A percentile compares a stretch with the other conserved stretches of the same genome.
Conservation (phyloP, 306 rosid genomes). For the Lablab purpureus region DNA sequence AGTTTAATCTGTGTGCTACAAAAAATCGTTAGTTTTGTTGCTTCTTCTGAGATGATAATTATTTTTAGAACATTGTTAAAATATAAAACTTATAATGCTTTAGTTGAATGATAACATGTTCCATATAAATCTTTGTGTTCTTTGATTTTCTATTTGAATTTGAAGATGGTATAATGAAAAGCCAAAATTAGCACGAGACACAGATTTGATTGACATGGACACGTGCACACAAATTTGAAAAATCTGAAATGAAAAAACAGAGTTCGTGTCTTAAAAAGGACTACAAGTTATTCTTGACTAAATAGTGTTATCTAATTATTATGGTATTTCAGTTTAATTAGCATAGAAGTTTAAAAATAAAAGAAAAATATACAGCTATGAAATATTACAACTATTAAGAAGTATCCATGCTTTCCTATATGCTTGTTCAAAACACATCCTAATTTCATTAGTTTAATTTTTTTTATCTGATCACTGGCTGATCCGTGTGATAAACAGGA, state of each 20-base stretch:
- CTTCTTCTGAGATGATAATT: not conserved
- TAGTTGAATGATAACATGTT: conserved; percentile 23
- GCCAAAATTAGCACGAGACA: not conserved
- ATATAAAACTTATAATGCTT: conserved; percentile 1
- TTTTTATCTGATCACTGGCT: conserved; percentile 15
- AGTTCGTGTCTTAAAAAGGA: not conserved
- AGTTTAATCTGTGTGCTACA: not conserved
- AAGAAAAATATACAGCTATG: not conserved
- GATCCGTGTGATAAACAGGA: conserved; percentile 61
- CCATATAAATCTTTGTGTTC: not conserved
- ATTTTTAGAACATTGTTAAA: conserved; percentile 5
- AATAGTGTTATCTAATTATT: not conserved
- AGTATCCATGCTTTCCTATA: not conserved
- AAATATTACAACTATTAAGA: not conserved
- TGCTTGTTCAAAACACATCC: not conserved
- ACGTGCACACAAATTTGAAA: not conserved
- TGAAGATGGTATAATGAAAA: not conserved
- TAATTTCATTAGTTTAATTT: not conserved
- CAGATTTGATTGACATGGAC: not conserved
- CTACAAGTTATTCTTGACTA: not conserved
- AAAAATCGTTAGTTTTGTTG: not conserved
- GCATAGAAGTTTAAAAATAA: not conserved
- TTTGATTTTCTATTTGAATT: not conserved
- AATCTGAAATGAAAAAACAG: not conserved
- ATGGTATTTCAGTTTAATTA: not conserved